Evolutionary conservation across 495 filamentous ascomycete genomes (phyloP).

Genomic region (Immersiella caudata): DNA sequence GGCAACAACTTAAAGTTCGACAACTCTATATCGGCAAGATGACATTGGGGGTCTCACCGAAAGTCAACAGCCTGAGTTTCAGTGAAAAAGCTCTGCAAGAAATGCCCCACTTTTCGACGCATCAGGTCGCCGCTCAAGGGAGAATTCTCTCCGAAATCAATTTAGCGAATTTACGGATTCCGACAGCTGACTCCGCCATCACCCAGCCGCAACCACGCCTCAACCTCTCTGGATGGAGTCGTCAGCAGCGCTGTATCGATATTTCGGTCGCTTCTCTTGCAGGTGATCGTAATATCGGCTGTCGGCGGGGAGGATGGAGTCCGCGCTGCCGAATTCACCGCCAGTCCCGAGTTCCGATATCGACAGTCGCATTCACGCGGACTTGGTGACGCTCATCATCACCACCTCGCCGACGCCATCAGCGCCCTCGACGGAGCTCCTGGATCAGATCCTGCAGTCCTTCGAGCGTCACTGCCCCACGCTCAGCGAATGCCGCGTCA

Average conservation of each 20-base stretch:
- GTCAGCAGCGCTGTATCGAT: background rate
- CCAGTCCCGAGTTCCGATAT: conserved; percentile 3
- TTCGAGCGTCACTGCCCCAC: conserved; percentile 42
- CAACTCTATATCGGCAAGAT: background rate
- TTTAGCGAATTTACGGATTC: background rate
- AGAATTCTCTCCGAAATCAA: conserved; percentile 7
- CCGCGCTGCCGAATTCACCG: conserved; percentile 15
- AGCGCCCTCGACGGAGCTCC: conserved; percentile 49
- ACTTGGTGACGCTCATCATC: conserved; percentile 48
- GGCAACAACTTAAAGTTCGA: background rate
- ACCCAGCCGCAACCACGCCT: background rate
- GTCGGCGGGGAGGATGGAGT: conserved; percentile 14
- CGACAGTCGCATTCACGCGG: conserved; percentile 15
- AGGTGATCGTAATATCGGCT: background rate
- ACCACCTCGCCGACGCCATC: conserved; percentile 54
- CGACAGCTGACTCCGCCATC: background rate
- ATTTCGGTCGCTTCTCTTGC: conserved; percentile 2
- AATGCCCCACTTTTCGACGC: conserved; percentile 5
- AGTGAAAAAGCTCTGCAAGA: background rate
- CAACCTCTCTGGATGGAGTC: conserved; percentile 13
- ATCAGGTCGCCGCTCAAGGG: background rate
- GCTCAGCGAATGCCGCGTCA: conserved; percentile 40
- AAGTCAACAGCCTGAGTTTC: background rate
- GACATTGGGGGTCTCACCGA: background rate
- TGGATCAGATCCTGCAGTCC: conserved; percentile 41